Evolutionary conservation across 805 yeast species (phyloP).

Genomic region (Millerago galiae): DNA sequence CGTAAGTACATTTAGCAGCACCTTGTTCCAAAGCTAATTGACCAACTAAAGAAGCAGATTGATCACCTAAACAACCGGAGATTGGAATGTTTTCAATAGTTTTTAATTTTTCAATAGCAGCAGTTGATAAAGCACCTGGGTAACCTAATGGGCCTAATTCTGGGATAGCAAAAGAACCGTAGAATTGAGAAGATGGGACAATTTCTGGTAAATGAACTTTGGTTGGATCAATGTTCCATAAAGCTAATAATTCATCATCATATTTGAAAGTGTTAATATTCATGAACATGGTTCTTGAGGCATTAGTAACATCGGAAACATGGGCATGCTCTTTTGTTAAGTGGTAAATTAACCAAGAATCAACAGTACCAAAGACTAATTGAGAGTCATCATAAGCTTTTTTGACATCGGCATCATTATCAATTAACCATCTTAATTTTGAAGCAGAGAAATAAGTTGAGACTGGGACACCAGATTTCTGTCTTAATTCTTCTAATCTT

Average conservation of each 20-base stretch:
- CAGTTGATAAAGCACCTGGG: conserved; percentile 43
- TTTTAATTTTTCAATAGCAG: conserved; percentile 43
- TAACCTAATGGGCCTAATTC: conserved; percentile 45
- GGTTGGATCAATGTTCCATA: conserved; percentile 72
- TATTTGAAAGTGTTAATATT: conserved; percentile 68
- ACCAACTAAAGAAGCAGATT: conserved; percentile 88
- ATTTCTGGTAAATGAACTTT: conserved; percentile 69
- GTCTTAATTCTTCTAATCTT: conserved; percentile 49
- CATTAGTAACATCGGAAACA: conserved; percentile 86
- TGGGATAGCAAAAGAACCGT: conserved; percentile 67
- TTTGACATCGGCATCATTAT: conserved; percentile 62
- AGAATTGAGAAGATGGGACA: conserved; percentile 69
- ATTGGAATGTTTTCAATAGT: conserved; percentile 62
- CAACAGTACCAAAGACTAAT: conserved; percentile 89
- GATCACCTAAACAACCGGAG: conserved; percentile 91
- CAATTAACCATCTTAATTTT: conserved; percentile 83
- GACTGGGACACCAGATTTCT: conserved; percentile 77
- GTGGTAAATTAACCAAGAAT: conserved; percentile 87
- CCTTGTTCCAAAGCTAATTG: conserved; percentile 82
- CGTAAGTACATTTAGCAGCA: conserved; percentile 91
- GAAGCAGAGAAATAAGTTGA: conserved; percentile 91
- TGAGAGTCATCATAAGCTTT: conserved; percentile 65
- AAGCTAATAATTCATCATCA: conserved; percentile 66
- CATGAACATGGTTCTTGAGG: conserved; percentile 88
- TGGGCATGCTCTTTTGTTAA: conserved; percentile 63